Percentiles rank a stretch among this genome's conserved stretches.
Conservation (phyloP, 352 stramenopile species). For the Phytophthora cryptogea region DNA sequence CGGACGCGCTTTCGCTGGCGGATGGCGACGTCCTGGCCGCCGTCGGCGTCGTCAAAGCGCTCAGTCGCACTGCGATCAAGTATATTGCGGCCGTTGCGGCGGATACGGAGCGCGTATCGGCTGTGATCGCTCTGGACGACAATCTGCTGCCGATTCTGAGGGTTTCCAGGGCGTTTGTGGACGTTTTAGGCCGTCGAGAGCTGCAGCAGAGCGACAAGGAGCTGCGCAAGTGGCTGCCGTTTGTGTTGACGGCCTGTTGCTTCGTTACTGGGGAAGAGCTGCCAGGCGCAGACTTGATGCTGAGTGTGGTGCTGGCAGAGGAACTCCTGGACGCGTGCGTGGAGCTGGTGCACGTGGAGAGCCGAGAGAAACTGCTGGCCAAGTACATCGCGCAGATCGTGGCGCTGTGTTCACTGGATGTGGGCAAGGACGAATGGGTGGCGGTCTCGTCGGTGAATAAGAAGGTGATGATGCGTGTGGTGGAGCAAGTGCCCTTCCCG, state of each 20-base stretch:
- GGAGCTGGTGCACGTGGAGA: conserved; percentile 6
- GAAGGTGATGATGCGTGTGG: conserved; percentile 56
- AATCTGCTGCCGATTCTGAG: conserved; percentile 33
- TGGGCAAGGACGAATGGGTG: conserved; percentile 75
- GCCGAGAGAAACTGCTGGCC: conserved; percentile 27
- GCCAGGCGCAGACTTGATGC: conserved; percentile 30
- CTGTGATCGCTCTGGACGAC: conserved; percentile 32
- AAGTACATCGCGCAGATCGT: conserved; percentile 44
- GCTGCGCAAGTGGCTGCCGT: conserved; percentile 45
- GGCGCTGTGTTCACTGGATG: conserved; percentile 53
- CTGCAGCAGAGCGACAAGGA: conserved; percentile 11
- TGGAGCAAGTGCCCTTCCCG: conserved; percentile 61
- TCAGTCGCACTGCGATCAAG: conserved; percentile 34
- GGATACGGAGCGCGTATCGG: conserved; percentile 8
- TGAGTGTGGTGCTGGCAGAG: conserved; percentile 24
- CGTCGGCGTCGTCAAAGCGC: conserved; percentile 33
- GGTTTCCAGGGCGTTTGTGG: conserved; percentile 29
- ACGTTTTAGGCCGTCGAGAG: conserved; percentile 2
- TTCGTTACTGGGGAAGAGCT: conserved; percentile 38
- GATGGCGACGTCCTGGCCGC: background rate
- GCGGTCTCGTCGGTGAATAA: conserved; percentile 48
- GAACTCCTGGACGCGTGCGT: conserved; percentile 31
- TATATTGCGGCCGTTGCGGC: conserved; percentile 17
- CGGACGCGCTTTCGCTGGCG: conserved; percentile 4
- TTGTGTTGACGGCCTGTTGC: conserved; percentile 38